Conservation (phyloP, 2,329 filamentous ascomycete species). For the Chrysoporthe cubensis region DNA sequence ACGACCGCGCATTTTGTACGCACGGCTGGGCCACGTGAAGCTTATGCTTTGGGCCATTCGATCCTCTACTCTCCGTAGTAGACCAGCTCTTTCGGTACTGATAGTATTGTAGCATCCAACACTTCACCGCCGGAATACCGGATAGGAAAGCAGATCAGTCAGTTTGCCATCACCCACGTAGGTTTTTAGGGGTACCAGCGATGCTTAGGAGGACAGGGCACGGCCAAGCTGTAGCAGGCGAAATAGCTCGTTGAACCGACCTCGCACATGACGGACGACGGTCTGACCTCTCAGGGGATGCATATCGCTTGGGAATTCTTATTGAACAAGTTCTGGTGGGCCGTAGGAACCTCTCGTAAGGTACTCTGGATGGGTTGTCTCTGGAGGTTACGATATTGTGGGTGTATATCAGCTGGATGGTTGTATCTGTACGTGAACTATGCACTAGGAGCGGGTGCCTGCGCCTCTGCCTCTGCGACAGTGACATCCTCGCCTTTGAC, state of each 20-base stretch:
- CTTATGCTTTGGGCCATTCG: not conserved
- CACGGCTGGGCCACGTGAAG: not conserved
- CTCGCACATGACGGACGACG: not conserved
- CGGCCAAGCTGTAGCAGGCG: not conserved
- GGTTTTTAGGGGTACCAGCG: not conserved
- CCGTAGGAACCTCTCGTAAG: not conserved
- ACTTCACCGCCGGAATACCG: not conserved
- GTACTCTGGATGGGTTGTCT: not conserved
- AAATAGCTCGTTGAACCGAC: not conserved
- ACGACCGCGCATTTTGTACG: not conserved
- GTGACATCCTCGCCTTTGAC: slow-evolving; percentile 47
- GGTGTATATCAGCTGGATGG: not conserved
- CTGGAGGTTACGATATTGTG: not conserved
- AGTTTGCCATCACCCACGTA: not conserved
- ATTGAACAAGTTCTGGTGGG: too few species aligned
- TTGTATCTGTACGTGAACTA: not conserved
- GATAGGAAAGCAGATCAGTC: not conserved
- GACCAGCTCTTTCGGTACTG: too few species aligned
- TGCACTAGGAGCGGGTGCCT: slow-evolving; percentile 21
- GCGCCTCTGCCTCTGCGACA: slow-evolving; percentile 32
- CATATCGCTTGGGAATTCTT: not conserved
- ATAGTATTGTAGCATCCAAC: not conserved
- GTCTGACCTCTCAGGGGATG: not conserved
- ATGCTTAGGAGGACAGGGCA: not conserved
- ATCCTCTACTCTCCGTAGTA: too few species aligned